These are phyloP conservation scores for Sphaceloma murrayae DNA, from an alignment of 2,329 filamentous ascomycete genomes.

Conservation along the genomic window DNA sequence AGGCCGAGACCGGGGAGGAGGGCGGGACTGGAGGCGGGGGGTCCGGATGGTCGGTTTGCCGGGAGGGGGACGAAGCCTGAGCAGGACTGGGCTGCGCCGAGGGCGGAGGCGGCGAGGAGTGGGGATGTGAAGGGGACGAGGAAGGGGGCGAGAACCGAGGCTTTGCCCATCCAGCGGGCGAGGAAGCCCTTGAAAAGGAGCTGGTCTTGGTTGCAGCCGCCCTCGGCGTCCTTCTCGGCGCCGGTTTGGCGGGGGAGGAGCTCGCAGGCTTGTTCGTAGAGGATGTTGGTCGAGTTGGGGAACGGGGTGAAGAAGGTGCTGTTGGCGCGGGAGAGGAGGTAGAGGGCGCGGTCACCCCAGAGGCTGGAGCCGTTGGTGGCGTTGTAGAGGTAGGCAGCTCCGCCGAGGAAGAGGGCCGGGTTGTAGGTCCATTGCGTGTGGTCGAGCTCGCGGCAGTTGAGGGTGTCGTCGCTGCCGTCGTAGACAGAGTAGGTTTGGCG, in stretches of 20 bases:
- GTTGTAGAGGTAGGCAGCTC: slow-evolving; percentile 55
- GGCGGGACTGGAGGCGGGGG: not conserved
- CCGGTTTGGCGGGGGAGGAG: slow-evolving; percentile 17
- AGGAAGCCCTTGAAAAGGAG: slow-evolving; percentile 69
- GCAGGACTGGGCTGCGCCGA: slow-evolving; percentile 37
- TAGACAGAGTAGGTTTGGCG: slow-evolving; percentile 33
- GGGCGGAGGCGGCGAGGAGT: slow-evolving; percentile 34
- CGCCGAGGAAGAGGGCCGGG: slow-evolving; percentile 46
- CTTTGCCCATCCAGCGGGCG: slow-evolving; percentile 50
- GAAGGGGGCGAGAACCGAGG: slow-evolving; percentile 36
- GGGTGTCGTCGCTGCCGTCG: slow-evolving; percentile 36
- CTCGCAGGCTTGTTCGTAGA: slow-evolving; percentile 62
- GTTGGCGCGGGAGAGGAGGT: slow-evolving; percentile 46
- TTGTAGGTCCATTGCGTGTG: slow-evolving; percentile 42
- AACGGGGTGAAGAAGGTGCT: slow-evolving; percentile 46
- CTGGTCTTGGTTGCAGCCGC: slow-evolving; percentile 58
- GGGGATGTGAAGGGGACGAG: slow-evolving; percentile 32
- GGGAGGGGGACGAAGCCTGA: slow-evolving; percentile 24
- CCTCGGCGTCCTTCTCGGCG: slow-evolving; percentile 28
- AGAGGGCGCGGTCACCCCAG: slow-evolving; percentile 52
- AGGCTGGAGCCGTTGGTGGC: slow-evolving; percentile 30
- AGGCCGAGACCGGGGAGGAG: slow-evolving; percentile 20
- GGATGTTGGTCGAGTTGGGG: slow-evolving; percentile 43
- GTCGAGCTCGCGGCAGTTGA: slow-evolving; percentile 37
- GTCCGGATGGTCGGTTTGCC: too few species aligned